Evolutionary conservation across 352 stramenopile species (phyloP), one percentile per base, ranked within the genome.

Genomic region (Phytophthora aleatoria): DNA sequence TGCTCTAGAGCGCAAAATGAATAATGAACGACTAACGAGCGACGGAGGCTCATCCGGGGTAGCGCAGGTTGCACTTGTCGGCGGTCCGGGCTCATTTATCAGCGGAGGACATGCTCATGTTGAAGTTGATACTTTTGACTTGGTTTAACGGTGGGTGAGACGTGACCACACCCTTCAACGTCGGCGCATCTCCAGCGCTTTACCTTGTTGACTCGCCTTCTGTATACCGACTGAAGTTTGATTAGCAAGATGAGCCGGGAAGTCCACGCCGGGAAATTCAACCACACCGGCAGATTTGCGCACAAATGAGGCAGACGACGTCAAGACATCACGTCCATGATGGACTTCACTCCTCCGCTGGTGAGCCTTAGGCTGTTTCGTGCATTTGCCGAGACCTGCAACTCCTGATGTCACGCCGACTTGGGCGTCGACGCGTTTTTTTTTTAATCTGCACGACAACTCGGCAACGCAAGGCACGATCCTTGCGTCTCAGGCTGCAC

Each of bases 41-140:
- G n/a, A 16, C 16, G 5, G 6, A 53, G n/a, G 13, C n/a, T 28
- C 1, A n/a, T 41, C 35, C 35, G 35, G 35, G 33, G 20, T 26
- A 16, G 30, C 53, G 42, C 43, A 39, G 31, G 42, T 55, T 64
- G 41, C 31, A 49, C 36, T 54, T 55, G 31, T 41, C 20, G 58
- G 50, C 42, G 58, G 50, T 50, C 50, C 61, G 44, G 20, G 61
- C 44, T 57, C 53, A 62, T 27, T n/a, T n/a, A 35, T 30, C 13
- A 30, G 41, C 48, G 52, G 45, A 55, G 52, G 59, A n/a, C 50
- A 45, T 27, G n/a, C 26, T 5, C 35, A 41, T 41, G 12, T 41
- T 41, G 35, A 41, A 41, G 35, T 12, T 41, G 10, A n/a, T 2
- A 5, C 35, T 41, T 38, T 38, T 38, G 31, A 36, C 31, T 12